These are phyloP conservation scores for Calonectria pseudoturangicola DNA, from an alignment of 2,329 filamentous ascomycete species.

Conservation along the genomic window DNA sequence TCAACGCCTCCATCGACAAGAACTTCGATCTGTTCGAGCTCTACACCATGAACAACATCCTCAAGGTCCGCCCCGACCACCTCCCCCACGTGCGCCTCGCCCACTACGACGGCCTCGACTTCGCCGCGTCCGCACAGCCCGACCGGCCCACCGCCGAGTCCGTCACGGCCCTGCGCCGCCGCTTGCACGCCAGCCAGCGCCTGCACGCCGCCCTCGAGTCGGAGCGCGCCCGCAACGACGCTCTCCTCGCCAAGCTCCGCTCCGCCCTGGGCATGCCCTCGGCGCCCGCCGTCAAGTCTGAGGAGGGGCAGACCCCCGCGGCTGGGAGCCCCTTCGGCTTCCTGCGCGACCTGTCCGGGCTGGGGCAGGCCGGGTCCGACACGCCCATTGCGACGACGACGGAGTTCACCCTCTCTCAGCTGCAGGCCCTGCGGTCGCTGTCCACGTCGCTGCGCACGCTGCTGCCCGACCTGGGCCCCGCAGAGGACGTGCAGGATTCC, in stretches of 20 bases:
- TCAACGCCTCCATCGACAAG: conserved; percentile 87
- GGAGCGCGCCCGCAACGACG: conserved; percentile 83
- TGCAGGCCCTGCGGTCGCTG: conserved; percentile 85
- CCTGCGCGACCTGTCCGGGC: conserved; percentile 71
- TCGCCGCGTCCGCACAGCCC: conserved; percentile 53
- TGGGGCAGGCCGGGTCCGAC: conserved; percentile 70
- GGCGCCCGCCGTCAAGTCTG: conserved; percentile 51
- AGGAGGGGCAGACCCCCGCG: conserved; percentile 49
- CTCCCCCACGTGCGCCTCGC: conserved; percentile 86
- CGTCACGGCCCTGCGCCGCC: conserved; percentile 82
- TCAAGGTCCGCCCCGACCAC: conserved; percentile 81
- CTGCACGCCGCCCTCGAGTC: conserved; percentile 81
- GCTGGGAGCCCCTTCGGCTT: conserved; percentile 69
- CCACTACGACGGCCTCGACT: conserved; percentile 85
- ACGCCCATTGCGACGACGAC: conserved; percentile 81
- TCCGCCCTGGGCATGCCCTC: conserved; percentile 60
- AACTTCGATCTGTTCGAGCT: conserved; percentile 93
- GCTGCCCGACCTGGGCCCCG: conserved; percentile 74
- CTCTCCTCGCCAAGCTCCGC: conserved; percentile 79
- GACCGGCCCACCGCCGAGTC: conserved; percentile 77
- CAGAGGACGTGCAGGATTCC: conserved; percentile 50
- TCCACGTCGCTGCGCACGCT: conserved; percentile 77
- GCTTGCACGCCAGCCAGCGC: conserved; percentile 85
- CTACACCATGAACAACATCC: conserved; percentile 90
- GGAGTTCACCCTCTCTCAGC: conserved; percentile 87